phyloP scores from a whole-genome alignment of 2,329 filamentous ascomycete species.

The Cladophialophora yegresii region DNA sequence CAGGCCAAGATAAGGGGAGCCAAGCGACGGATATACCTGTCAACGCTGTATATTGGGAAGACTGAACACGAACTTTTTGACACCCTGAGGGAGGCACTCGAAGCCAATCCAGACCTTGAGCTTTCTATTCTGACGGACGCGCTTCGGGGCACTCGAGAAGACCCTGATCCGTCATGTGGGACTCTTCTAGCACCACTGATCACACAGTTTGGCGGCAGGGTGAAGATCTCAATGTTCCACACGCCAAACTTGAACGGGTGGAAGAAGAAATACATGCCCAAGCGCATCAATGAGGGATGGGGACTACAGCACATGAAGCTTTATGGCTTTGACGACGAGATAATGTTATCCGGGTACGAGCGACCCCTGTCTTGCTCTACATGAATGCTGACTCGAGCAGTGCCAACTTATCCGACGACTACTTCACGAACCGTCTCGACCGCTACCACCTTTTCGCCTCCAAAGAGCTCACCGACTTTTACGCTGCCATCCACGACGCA shows the following conservation, averaged over 20 bases:
- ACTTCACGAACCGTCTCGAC: conserved; percentile 95
- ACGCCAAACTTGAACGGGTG: conserved; percentile 91
- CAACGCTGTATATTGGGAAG: conserved; percentile 96
- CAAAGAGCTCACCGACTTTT: conserved; percentile 77
- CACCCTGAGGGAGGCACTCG: conserved; percentile 73
- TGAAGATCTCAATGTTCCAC: conserved; percentile 96
- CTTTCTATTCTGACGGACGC: conserved; percentile 91
- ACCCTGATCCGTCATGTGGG: conserved; percentile 80
- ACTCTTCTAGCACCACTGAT: conserved; percentile 85
- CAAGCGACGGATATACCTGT: conserved; percentile 79
- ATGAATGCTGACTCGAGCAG: conserved; percentile 41
- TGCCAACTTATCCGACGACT: conserved; percentile 88
- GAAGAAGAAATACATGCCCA: conserved; percentile 79
- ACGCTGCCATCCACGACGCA: conserved; percentile 71
- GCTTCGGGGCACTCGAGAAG: conserved; percentile 85
- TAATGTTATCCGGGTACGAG: conserved; percentile 82
- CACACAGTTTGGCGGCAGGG: conserved; percentile 79
- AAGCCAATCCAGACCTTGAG: conserved; percentile 71
- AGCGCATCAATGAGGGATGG: conserved; percentile 96
- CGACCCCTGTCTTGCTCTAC: neutral
- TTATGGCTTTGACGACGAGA: conserved; percentile 91
- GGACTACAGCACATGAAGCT: conserved; percentile 99
- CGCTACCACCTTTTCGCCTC: conserved; percentile 90
- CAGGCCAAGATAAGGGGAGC: conserved; percentile 80
- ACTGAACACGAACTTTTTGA: conserved; percentile 85